Conservation (phyloP, 805 yeast species). For the Diddensiella santjacobensis region DNA sequence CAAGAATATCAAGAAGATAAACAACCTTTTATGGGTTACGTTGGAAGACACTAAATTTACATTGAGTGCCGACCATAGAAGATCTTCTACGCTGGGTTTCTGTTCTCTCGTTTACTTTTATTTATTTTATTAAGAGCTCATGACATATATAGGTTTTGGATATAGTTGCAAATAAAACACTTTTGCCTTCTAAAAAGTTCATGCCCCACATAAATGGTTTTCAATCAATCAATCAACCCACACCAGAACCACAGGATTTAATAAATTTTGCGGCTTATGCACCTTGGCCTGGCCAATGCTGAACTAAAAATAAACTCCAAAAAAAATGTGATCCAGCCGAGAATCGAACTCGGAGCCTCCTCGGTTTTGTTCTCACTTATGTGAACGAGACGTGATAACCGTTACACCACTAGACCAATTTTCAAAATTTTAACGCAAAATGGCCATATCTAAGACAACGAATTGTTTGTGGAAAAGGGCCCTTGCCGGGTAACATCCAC, state of each 20-base stretch:
- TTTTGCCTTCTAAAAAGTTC: no score
- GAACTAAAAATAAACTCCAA: background rate
- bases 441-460: no score
- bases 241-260: no score
- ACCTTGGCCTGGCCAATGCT: background rate
- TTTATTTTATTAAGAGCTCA: background rate
- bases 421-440: no score
- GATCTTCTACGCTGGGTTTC: background rate
- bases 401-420: conserved; percentile 26
- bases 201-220: no score
- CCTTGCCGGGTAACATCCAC: no score
- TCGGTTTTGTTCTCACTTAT: conserved; percentile 18
- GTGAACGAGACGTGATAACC: conserved; percentile 30
- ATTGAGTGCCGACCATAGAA: no score
- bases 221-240: no score
- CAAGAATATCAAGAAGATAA: conserved; percentile 29
- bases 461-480: no score
- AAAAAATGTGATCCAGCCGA: conserved; percentile 23
- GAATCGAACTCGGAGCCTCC: conserved; percentile 28
- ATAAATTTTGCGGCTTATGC: no score
- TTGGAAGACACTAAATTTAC: conserved; percentile 9
- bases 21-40: conserved; percentile 31
- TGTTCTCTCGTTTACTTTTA: background rate
- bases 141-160: background rate
- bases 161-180: background rate